Evolutionary conservation across 2,329 filamentous ascomycete species (phyloP).

Genomic region (Seiridium cupressi): DNA sequence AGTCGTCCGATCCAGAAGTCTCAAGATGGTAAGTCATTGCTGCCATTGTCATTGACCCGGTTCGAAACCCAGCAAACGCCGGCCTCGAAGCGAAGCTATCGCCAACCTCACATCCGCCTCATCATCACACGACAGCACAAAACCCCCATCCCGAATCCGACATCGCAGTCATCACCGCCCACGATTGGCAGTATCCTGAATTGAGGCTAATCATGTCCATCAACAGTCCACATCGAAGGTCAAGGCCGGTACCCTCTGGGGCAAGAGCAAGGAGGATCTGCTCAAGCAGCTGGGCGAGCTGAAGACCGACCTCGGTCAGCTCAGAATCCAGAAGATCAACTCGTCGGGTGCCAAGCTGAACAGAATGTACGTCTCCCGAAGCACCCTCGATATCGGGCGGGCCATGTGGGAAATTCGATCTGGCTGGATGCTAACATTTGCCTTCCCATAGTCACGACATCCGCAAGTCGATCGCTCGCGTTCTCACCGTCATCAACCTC

Average conservation of each 20-base stretch:
- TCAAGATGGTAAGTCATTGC: constrained; percentile 10
- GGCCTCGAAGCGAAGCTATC: neutral
- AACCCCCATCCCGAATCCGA: neutral
- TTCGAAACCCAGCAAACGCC: neutral
- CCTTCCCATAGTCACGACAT: constrained; percentile 77
- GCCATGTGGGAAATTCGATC: constrained; percentile 5
- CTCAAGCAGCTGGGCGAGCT: constrained; percentile 91
- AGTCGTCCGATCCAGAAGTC: neutral
- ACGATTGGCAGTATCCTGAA: neutral
- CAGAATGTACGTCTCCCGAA: constrained; percentile 74
- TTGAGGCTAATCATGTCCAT: constrained; percentile 16
- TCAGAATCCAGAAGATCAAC: constrained; percentile 98
- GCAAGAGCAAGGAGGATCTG: constrained; percentile 99
- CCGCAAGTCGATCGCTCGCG: constrained; percentile 98
- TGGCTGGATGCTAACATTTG: constrained; percentile 13
- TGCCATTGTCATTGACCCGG: neutral
- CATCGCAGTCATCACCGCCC: neutral
- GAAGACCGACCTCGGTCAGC: constrained; percentile 93
- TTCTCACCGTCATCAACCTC: constrained; percentile 99
- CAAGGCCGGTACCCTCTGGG: constrained; percentile 96
- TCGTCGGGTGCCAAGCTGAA: constrained; percentile 94
- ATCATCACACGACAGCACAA: neutral
- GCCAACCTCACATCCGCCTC: neutral
- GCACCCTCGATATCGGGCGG: neutral
- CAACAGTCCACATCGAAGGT: constrained; percentile 65